Evolutionary conservation across 345 rosid genomes (phyloP), one percentile per base, ranked within the genome.

Genomic region (Linum tenue): DNA sequence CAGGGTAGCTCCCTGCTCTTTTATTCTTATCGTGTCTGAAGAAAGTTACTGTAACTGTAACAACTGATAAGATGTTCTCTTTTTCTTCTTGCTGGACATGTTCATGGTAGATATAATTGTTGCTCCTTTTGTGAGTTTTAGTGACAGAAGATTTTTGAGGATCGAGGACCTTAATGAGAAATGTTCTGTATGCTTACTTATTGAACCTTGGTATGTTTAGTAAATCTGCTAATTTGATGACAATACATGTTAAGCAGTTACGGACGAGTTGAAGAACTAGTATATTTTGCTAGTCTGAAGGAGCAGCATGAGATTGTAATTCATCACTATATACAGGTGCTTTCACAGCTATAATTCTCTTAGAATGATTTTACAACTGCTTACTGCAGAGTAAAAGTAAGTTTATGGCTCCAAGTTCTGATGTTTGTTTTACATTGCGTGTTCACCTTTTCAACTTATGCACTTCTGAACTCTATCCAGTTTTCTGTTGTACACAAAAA

Each of bases 201-300:
- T 7, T 57, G 31, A 57, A 57, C 11, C 17, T 57, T 57, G 60
- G 60, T 17, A 36, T 15, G 9, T 15, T 36, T 11, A 3, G 11
- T 16, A 17, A 22, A 22, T 22, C 31, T 57, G 60, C 37, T 17
- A 17, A 7, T 4, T 57, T 17, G 0, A 57, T 57, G 60, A 15
- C 35, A 3, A 11, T 22, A 11, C 35, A 57, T 17, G 60, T 16
- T 61, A 71, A 83, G 85, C 85, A 94, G 99, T 73, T 90, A 88
- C 66, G 97, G 99, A 35, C 81, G 97, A 68, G 99, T 90, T 60
- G 97, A 94, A 78, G 99, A 94, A 71, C 77, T 94, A 71, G 97
- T 94, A 60, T 94, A 84, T 83, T 94, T 88, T 83, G 99, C 97
- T 70, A 83, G 84, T 77, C 78, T 94, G 76, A 90, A 90, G 86